Base-by-base conservation (phyloP, 75 land plant species). In the Sequoiadendron giganteum region DNA sequence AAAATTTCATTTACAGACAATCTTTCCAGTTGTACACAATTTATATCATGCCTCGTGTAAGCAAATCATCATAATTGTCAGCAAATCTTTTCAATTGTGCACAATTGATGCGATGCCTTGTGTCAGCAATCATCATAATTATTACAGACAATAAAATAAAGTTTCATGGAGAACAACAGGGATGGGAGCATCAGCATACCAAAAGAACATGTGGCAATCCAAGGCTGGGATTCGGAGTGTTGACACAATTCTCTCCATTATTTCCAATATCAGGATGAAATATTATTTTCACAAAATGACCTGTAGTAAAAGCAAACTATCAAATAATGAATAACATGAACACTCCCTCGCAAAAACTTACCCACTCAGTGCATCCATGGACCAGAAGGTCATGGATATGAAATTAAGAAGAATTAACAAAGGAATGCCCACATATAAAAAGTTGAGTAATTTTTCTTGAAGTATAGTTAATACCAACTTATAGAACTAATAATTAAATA, bases 181-280 rank as follows among this genome's bases (percentile, higher is more conserved):
- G 39, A 15, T 30, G 5, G 15, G 9, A 9, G 2, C 42, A 40
- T 40, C 42, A 48, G 90, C 94, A 90, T 92, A 98, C 99, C 40
- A 95, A 88, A 85, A 98, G 92, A 89, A 97, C 99, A 93, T 98
- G 99, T 47, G 99, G 93, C 56, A 98, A 86, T 48, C 99, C 99
- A 89, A 98, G 93, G 76, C 91, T 97, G 87, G 99, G 99, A 84
- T 95, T 98, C 87, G 97, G 70, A 34, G 98, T 93, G 90, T 98
- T 98, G 16, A 98, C 99, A 92, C 99, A 98, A 89, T 97, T 97
- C 88, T 98, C 99, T 85, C 99, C 99, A 90, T 93, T 95, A 30
- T 92, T 96, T 83, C 97, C 93, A 90, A 98, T 97, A 83, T 98
- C 97, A 85, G 99, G 99, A 93, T 98, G 99, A 65, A 98, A 98